Evolutionary conservation across 2,329 filamentous ascomycete species (phyloP).

Genomic region (Claviceps africana): DNA sequence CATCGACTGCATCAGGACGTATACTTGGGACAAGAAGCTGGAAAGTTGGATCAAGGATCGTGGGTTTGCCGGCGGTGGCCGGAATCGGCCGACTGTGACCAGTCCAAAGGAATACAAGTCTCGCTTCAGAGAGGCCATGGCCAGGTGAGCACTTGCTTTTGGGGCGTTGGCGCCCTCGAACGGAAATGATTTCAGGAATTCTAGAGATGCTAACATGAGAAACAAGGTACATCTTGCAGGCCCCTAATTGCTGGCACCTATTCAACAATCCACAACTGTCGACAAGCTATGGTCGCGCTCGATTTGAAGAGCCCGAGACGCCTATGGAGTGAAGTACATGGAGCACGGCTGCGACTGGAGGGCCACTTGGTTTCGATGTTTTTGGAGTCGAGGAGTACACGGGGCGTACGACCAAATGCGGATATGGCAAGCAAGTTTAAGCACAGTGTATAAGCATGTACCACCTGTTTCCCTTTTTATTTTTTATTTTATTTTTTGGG

Average conservation of each 20-base stretch:
- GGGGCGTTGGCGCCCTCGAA: background rate
- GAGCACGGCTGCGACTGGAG: background rate
- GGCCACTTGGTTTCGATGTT: background rate
- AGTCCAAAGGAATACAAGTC: slow-evolving; percentile 96
- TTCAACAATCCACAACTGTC: slow-evolving; percentile 36
- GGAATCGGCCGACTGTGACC: slow-evolving; percentile 85
- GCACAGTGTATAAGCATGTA: background rate
- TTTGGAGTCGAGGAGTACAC: background rate
- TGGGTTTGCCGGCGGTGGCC: slow-evolving; percentile 61
- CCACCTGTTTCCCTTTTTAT: background rate
- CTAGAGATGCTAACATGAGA: background rate
- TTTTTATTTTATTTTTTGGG: background rate
- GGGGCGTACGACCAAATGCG: background rate
- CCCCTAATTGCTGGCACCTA: slow-evolving; percentile 63
- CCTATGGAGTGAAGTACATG: background rate
- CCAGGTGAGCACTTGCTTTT: slow-evolving; percentile 45
- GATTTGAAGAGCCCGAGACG: slow-evolving; percentile 25
- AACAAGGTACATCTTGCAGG: slow-evolving; percentile 53
- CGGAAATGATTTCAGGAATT: background rate
- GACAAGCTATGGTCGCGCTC: slow-evolving; percentile 21
- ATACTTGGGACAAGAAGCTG: slow-evolving; percentile 99
- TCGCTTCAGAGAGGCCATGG: slow-evolving; percentile 92
- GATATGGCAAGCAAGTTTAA: background rate
- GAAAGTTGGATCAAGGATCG: slow-evolving; percentile 99
- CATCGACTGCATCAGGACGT: slow-evolving; percentile 95